phyloP scores from a whole-genome alignment of 768 basidiomycete species.

The Macrolepiota dolichaula region DNA sequence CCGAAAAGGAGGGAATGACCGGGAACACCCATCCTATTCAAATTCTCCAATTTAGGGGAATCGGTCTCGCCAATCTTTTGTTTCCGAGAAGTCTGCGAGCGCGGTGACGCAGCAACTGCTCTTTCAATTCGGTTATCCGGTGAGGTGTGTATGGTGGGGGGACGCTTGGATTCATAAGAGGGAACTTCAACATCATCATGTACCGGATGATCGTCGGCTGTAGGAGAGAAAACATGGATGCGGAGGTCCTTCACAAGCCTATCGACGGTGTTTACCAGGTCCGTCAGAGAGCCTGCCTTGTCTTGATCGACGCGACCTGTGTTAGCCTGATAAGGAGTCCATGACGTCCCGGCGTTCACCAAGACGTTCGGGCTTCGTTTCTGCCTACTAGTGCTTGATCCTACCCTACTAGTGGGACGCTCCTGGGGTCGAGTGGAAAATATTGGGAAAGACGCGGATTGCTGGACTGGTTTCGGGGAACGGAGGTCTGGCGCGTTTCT shows the following conservation, averaged over 20 bases:
- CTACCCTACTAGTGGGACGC: not conserved
- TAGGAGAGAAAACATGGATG: not conserved
- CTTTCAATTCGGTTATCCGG: not conserved
- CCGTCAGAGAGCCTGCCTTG: not conserved
- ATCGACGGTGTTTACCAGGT: constrained; percentile 5
- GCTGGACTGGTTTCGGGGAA: constrained; percentile 3
- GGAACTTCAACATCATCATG: not conserved
- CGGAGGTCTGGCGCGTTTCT: not conserved
- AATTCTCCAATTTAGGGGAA: not conserved
- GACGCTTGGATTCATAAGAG: not conserved
- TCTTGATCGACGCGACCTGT: not conserved
- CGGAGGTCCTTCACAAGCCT: constrained; percentile 4
- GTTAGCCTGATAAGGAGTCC: not conserved
- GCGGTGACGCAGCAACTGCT: not conserved
- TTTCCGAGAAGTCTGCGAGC: not conserved
- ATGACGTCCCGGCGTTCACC: not conserved
- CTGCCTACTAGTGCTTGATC: not conserved
- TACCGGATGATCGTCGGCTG: not conserved
- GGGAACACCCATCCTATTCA: not conserved
- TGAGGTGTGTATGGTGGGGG: not conserved
- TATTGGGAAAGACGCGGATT: not conserved
- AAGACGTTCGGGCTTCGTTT: not conserved
- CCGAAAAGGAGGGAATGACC: constrained; percentile 1
- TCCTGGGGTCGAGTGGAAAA: not conserved
- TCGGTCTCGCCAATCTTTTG: not conserved